Percentiles rank a stretch among this genome's conserved stretches.
Evolutionary conservation across 805 yeast species (phyloP).

Genomic region (Saccharomycopsis sp.): DNA sequence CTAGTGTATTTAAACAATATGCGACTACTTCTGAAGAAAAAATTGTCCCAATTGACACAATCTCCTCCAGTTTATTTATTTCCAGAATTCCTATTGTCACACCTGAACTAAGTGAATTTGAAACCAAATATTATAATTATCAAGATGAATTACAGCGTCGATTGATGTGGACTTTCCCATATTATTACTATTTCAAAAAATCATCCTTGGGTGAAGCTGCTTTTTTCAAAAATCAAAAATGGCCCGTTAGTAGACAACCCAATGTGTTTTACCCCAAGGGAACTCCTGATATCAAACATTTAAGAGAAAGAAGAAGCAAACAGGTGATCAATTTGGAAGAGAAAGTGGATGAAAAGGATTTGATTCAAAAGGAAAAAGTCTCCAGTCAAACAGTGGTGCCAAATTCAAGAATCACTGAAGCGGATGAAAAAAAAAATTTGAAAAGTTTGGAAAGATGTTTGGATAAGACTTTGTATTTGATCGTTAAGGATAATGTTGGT

Average conservation of each 20-base stretch:
- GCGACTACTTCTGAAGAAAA: no score
- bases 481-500: constrained; percentile 37
- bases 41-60: no score
- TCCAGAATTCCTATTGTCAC: constrained; percentile 82
- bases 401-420: constrained; percentile 64
- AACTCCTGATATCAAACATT: constrained; percentile 73
- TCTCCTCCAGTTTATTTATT: no score
- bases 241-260: constrained; percentile 63
- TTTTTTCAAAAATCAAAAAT: constrained; percentile 62
- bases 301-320: constrained; percentile 78
- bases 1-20: no score
- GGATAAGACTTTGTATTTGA: constrained; percentile 67
- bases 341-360: constrained; percentile 29
- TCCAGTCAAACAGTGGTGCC: constrained; percentile 42
- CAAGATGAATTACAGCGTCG: constrained; percentile 81
- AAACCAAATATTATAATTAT: constrained; percentile 64
- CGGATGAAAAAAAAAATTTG: constrained; percentile 55
- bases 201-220: constrained; percentile 85
- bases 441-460: constrained; percentile 70
- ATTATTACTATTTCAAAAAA: constrained; percentile 79
- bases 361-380: constrained; percentile 19
- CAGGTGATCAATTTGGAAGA: constrained; percentile 59
- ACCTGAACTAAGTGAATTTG: constrained; percentile 63
- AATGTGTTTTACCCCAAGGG: constrained; percentile 77
- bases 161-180: constrained; percentile 96